Evolutionary conservation across 2,329 filamentous ascomycete genomes (phyloP), one percentile per base, ranked within the genome.

Genomic region (Alternaria sp.): DNA sequence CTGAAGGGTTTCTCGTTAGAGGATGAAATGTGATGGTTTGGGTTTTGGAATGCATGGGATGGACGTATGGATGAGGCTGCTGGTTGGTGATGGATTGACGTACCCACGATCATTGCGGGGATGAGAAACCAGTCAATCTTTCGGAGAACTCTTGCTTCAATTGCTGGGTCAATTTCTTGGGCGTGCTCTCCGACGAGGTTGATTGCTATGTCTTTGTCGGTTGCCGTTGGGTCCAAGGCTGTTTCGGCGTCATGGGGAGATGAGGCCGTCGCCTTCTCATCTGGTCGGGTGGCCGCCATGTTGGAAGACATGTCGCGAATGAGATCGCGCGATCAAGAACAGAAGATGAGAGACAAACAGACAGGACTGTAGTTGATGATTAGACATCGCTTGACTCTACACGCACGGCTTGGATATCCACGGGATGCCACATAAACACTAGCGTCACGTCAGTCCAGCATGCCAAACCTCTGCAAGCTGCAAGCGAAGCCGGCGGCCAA

Each of bases 61-160:
- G 7, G 4, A 33, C 3, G 14, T 6, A 33, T 21, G 7, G 4
- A 33, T 2, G 14, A 51, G 49, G 49, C 6, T 11, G 28, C 7
- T 33, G 5, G 11, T 49, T 49, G 46, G 25, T 28, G 46, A 20
- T 28, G 23, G 18, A 21, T n/a, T 2, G 3, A 51, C 72, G 14
- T 71, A 80, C 79, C 79, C 23, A 80, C 62, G 23, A 81, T 72
- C 89, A 92, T 92, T 12, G 87, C 85, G 0, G 90, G 90, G 33
- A 92, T 90, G 49, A 92, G 78, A 65, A 89, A 89, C 66, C 83
- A 79, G 70, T 92, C 90, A 55, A 91, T 90, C 79, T 91, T 92
- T 51, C 87, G 82, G 23, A 91, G 78, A 9, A 90, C 88, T 50
- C 86, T 83, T 18, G 82, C 84, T 61, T 86, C 86, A 1, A 88